Evolutionary conservation across 2,329 filamentous ascomycete species (phyloP).

Genomic region (Mollisia scopiformis): DNA sequence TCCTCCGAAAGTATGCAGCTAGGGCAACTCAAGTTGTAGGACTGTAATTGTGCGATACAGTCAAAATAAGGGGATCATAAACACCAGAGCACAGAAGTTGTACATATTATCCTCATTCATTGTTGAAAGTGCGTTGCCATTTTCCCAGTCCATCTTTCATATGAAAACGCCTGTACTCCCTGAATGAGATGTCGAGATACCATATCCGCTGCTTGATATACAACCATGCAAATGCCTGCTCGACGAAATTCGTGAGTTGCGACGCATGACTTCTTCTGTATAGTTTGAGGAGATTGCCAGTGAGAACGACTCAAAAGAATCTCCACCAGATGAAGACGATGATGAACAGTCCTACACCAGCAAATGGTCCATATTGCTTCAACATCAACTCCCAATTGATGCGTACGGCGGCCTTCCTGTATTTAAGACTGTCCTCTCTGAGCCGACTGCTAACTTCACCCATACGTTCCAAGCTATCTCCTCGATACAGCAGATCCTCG

Average conservation of each 20-base stretch:
- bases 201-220: not conserved
- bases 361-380: conserved; percentile 96
- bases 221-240: not conserved
- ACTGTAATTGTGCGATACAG: too few species aligned
- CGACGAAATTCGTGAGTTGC: not conserved
- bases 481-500: conserved; percentile 92
- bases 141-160: not conserved
- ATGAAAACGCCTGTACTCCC: not conserved
- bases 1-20: too few species aligned
- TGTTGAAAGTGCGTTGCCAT: not conserved
- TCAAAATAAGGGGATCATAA: not conserved
- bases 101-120: not conserved
- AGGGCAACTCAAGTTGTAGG: too few species aligned
- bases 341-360: conserved; percentile 7
- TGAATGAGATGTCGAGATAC: not conserved
- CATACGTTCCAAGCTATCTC: conserved; percentile 95
- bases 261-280: not conserved
- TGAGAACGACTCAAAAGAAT: conserved; percentile 5
- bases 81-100: not conserved
- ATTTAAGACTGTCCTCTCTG: conserved; percentile 92
- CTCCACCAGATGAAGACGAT: conserved; percentile 12
- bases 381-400: conserved; percentile 98
- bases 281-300: not conserved
- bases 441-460: conserved; percentile 88
- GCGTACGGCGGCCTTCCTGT: conserved; percentile 85